Evolutionary conservation across 2,329 filamentous ascomycete species (phyloP), one percentile per base, ranked within the genome.

Genomic region (Fusarium proliferatum): DNA sequence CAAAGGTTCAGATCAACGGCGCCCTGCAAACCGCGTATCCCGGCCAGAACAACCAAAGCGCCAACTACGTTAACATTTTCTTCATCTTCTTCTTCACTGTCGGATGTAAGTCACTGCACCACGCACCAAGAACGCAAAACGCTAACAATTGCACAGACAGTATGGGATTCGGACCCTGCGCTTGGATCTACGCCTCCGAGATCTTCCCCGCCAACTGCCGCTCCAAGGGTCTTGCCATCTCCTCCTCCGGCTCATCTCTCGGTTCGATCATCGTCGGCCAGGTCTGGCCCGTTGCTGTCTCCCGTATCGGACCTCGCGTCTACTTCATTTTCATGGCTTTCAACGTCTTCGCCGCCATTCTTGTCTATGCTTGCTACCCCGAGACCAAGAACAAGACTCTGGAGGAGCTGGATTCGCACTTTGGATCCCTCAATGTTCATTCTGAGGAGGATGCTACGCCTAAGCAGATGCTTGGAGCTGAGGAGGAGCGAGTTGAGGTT

Each of bases 171-270:
- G 65, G 65, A 2, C 65, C 65, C 0, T 68, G 65, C 30, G 65
- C 65, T 1, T 68, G 65, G 65, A 68, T 68, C 26, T 68, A 68
- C 21, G 65, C 65, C 12, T 68, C 65, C 4, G 65, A 68, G 26
- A 68, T 68, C n/a, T 68, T 68, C 26, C 65, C 65, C 5, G 65
- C 65, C 28, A 68, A 68, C 30, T 68, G 65, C 3, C 64, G 65
- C 2, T 68, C 65, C 8, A 68, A 68, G 13, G 65, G 65, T 30
- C 65, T 68, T 9, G 65, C 53, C 1, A 68, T 68, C 16, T 68
- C 65, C 1, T 68, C 65, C 8, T 68, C 65, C 4, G 65, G 65
- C 5, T 58, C 65, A 10, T 68, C 65, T 2, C 65, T 68, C 0
- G 65, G 65, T 12, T 68, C 65, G 2, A 68, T 68, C 17, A 68